Evolutionary conservation across 352 stramenopile species (phyloP), one percentile per base, ranked within the genome.

Genomic region (Phytophthora litchii): DNA sequence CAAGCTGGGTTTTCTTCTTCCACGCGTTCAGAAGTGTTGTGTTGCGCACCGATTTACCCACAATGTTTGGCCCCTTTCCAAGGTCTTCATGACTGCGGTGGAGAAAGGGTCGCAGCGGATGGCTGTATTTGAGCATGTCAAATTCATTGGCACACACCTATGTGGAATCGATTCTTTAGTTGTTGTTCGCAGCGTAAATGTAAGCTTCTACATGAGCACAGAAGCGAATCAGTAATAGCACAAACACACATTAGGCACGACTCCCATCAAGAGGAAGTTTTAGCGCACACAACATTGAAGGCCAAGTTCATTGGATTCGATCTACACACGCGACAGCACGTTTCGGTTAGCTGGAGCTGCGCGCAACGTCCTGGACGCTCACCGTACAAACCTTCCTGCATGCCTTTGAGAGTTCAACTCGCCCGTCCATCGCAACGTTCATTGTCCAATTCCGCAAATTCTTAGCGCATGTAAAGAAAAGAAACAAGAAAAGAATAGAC

Each of bases 291-390:
- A 76, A 70, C 40, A 70, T 54, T 52, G 64, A 70, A 70, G 62
- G 56, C 64, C 63, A 73, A 73, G 54, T 69, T 72, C 53, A 66
- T 76, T 76, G 58, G 62, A 73, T 76, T 73, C 54, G 59, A 67
- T 72, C 64, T 72, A 76, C 64, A 67, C 54, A 76, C 32, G 66
- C 52, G 55, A 67, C 66, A 75, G 55, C 66, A 75, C 64, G 64
- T 66, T 64, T 61, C n/a, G 55, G 64, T 70, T 73, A 70, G 60
- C 45, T 44, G 38, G 44, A 19, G 45, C 34, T 36, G 38, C 14
- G 54, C 31, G 25, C 16, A 63, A 50, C 56, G 60, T 58, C 51
- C 52, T 42, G 3, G 64, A 59, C 63, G 63, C 60, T 55, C 47
- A 66, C 48, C 54, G 54, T 64, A 63, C 54, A 70, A 73, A 76